Percentiles rank a stretch among this genome's conserved stretches.
Evolutionary conservation across 441 rosid species (phyloP).

Genomic region (Croton laevigatus): DNA sequence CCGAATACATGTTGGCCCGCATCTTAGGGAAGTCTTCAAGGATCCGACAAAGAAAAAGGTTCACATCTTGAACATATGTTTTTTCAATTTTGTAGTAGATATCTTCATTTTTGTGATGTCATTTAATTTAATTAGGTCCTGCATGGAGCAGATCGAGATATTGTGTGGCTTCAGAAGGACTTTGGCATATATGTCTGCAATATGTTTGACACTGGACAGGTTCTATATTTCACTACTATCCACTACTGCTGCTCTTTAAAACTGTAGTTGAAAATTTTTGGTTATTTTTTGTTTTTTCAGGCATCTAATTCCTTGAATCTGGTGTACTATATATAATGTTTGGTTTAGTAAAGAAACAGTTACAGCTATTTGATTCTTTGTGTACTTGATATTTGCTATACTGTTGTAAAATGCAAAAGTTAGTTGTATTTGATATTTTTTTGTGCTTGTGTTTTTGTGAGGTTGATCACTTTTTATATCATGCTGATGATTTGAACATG

Average conservation of each 20-base stretch:
- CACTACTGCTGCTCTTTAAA: constrained; percentile 11
- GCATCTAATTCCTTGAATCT: not conserved
- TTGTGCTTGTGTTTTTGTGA: not conserved
- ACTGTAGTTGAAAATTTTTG: constrained; percentile 3
- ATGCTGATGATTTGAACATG: not conserved
- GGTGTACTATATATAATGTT: not conserved
- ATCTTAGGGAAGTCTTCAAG: constrained; percentile 79
- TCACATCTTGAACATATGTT: constrained; percentile 11
- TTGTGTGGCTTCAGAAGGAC: constrained; percentile 93
- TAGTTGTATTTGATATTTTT: not conserved
- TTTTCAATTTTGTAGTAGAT: constrained; percentile 12
- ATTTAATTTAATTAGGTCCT: constrained; percentile 56
- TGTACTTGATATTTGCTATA: not conserved
- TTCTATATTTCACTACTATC: constrained; percentile 26
- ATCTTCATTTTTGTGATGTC: constrained; percentile 28
- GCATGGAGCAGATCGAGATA: constrained; percentile 99
- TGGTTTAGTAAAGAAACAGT: not conserved
- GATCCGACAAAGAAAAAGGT: constrained; percentile 94
- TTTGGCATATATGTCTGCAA: constrained; percentile 95
- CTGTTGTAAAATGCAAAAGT: not conserved
- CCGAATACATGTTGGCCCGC: constrained; percentile 75
- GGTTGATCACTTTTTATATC: not conserved
- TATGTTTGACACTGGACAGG: constrained; percentile 99
- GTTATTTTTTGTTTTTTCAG: not conserved
- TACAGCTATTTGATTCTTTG: constrained; percentile 3